Evolutionary conservation across 1,284 basidiomycete species (phyloP), one percentile per base, ranked within the genome.

Genomic region (Pseudozyma pruni): DNA sequence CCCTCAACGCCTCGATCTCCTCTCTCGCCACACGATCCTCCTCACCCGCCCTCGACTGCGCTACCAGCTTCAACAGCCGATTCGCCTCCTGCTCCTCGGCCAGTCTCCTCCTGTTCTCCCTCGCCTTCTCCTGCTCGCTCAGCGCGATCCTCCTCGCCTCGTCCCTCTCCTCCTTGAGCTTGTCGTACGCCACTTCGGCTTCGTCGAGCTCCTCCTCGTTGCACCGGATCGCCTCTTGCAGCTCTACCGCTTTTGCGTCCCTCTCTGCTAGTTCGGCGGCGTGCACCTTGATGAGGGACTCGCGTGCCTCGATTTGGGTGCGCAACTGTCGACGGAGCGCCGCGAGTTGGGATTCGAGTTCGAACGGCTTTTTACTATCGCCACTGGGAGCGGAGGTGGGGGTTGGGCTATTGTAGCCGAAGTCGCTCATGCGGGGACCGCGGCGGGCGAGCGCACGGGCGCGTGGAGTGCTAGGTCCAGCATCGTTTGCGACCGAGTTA

Each of bases 361-460:
- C 71, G 29, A 74, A 76, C 0, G 73, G 75, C 42, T 68, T 71
- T 3, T 29, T 11, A 6, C 27, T 11, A 29, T 11, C 27, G n/a
- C n/a, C n/a, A n/a, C n/a, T n/a, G 31, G 17, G 20, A 35, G 11
- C 8, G 23, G 51, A 8, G 27, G 43, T 34, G 33, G 46, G 20
- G 25, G 46, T 14, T 11, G 66, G 66, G 27, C 46, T 59, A 42
- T 43, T 50, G 51, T 48, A 58, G 17, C 31, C 46, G 10, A 76
- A 45, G 27, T 78, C 74, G 55, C 76, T 78, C 69, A 78, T 70
- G 6, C 76, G 45, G 1, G 75, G 75, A 27, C 76, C 74, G 13
- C 76, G 60, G 14, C 76, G 60, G 14, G 57, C 52, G 7, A 64
- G 56, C 11, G 74, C 67, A 3, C 64, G 64, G 2, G 68, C 64